Evolutionary conservation across 352 stramenopile species (phyloP), one percentile per base, ranked within the genome.

Genomic region (Phytophthora idaei): DNA sequence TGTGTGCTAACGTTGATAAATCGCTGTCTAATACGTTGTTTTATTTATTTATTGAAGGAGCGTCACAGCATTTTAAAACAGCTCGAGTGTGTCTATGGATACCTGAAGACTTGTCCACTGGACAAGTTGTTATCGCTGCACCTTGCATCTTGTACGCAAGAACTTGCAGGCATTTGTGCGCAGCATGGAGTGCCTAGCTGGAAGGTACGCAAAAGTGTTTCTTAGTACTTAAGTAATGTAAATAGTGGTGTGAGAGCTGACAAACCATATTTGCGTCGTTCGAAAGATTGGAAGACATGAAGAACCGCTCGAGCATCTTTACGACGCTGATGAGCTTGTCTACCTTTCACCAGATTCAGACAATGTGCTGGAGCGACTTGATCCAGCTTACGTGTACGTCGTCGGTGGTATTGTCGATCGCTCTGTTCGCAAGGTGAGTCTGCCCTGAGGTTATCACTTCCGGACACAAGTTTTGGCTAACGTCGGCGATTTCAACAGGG

Each of bases 341-440:
- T 95, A 96, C 51, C 58, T 97, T 15, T 95, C 87, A 1, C 90
- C 90, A 4, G 90, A 97, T 56, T 86, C 88, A n/a, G 62, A 81
- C 0, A 78, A 91, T 21, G 71, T 91, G 5, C 77, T 97, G 0
- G 42, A 70, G 1, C 45, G 68, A 4, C 36, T 97, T 5, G 72
- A 93, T 55, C 65, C 73, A 17, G 37, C 53, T 14, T 67, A 49
- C 7, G 76, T 92, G 8, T 96, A 97, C 64, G 77, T 96, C 41
- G 67, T 97, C 41, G 88, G 88, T 28, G 90, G 85, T 27, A 94
- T 97, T 54, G 84, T 94, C 28, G 90, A 97, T 45, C 85, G 89
- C 21, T 91, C 90, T 2, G 87, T 94, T 44, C 85, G 65, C 47
- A 73, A 73, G 59, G 65, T 73, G 45, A n/a, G 36, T 4, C 12